Evolutionary conservation across 2,329 filamentous ascomycete species (phyloP).

Genomic region (Aspergillus eucalypticola): DNA sequence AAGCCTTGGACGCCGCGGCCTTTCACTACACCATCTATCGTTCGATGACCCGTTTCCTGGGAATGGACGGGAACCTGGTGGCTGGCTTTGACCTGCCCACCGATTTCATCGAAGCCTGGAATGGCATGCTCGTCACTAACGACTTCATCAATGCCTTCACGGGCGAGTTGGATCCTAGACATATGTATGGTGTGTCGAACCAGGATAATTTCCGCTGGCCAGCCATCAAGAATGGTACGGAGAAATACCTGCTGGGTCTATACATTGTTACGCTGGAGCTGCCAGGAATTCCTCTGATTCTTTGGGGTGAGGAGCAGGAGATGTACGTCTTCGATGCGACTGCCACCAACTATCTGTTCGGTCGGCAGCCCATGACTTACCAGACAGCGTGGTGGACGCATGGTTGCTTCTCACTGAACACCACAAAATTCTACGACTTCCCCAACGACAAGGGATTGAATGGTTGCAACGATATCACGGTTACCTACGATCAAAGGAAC

Average conservation of each 20-base stretch:
- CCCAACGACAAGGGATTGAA: constrained; percentile 54
- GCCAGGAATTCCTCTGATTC: constrained; percentile 60
- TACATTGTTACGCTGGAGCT: constrained; percentile 60
- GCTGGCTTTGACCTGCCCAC: constrained; percentile 54
- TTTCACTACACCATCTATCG: constrained; percentile 65
- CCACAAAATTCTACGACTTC: constrained; percentile 58
- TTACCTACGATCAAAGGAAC: constrained; percentile 62
- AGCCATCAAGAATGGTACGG: constrained; percentile 55
- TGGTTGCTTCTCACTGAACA: constrained; percentile 60
- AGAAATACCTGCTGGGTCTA: constrained; percentile 57
- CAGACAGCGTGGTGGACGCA: constrained; percentile 63
- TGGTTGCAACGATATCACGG: constrained; percentile 58
- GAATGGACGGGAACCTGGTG: constrained; percentile 57
- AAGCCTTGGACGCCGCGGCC: constrained; percentile 59
- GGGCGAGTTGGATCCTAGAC: constrained; percentile 58
- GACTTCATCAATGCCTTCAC: constrained; percentile 61
- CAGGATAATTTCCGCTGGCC: constrained; percentile 67
- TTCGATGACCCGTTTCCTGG: constrained; percentile 59
- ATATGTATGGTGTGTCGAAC: constrained; percentile 64
- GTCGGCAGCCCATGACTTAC: constrained; percentile 61
- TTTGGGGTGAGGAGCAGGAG: constrained; percentile 68
- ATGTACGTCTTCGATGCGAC: constrained; percentile 65
- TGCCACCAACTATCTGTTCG: constrained; percentile 64
- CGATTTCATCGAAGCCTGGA: constrained; percentile 58
- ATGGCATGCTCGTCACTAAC: constrained; percentile 57